A percentile compares a stretch with the other conserved stretches of the same genome.
Evolutionary conservation across 495 filamentous ascomycete genomes (phyloP).

Genomic region (Xanthoparmelia taractica): DNA sequence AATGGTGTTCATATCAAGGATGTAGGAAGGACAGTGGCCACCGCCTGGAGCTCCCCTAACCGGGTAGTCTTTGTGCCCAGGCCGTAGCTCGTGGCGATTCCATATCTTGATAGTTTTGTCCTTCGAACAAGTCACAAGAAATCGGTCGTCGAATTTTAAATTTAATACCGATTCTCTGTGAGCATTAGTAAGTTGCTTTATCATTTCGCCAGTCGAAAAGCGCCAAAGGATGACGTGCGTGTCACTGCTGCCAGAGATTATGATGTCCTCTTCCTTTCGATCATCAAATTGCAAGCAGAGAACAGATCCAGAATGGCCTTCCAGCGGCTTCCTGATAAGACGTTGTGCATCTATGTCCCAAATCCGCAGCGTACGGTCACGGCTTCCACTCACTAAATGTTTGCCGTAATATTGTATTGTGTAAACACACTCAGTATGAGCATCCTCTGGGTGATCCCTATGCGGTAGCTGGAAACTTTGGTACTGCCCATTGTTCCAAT

Average conservation of each 20-base stretch:
- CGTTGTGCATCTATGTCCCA: constrained; percentile 84
- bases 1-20: constrained; percentile 39
- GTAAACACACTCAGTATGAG: constrained; percentile 89
- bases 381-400: constrained; percentile 87
- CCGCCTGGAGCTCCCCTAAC: constrained; percentile 32
- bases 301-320: constrained; percentile 76
- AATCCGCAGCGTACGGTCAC: constrained; percentile 78
- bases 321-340: constrained; percentile 59
- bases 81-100: constrained; percentile 64
- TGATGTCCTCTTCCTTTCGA: constrained; percentile 78
- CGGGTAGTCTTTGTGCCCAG: constrained; percentile 63
- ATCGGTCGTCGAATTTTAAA: constrained; percentile 82
- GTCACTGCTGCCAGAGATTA: constrained; percentile 91
- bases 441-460: constrained; percentile 69
- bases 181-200: constrained; percentile 64
- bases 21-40: constrained; percentile 47
- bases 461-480: constrained; percentile 87
- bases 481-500: constrained; percentile 78
- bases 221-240: constrained; percentile 82
- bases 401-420: constrained; percentile 79
- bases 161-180: constrained; percentile 93
- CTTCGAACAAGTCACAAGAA: constrained; percentile 93
- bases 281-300: constrained; percentile 95
- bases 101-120: constrained; percentile 95
- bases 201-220: constrained; percentile 77